Evolutionary conservation across 495 filamentous ascomycete genomes (phyloP), one percentile per base, ranked within the genome.

Genomic region (Penicillium mononematosum): DNA sequence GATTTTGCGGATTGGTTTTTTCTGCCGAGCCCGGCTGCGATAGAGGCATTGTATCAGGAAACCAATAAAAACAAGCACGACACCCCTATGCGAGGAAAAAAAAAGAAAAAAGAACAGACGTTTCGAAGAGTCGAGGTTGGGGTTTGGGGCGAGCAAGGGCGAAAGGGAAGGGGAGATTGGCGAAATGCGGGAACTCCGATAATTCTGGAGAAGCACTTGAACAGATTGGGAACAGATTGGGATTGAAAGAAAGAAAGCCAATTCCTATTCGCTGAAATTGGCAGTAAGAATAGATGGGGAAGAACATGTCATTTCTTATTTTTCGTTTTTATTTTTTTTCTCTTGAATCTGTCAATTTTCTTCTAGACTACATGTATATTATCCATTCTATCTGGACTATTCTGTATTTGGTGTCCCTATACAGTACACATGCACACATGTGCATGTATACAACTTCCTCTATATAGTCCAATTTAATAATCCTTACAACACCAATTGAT

Each of bases 1-100:
- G 49, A 76, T 76, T 65, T 78, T 79, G 45, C 74, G 75, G 64
- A 76, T 73, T 2, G 74, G 74, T 73, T 61, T 71, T 72, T 60
- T 77, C 75, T 43, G 73, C 70, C 44, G 64, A 71, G 54, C 64
- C 58, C 47, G 72, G 67, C 50, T 67, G 67, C 45, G 63, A 62
- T 36, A 66, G 55, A 58, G 70, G 64, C 75, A 77, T 77, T 64
- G 58, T 66, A 59, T 57, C 34, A 57, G 56, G 45, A 53, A 50
- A 24, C 39, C 17, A 29, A 56, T 52, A 48, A 36, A 41, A 58
- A 58, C 20, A 25, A 53, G 11, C 55, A 59, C 38, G 36, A 39
- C 36, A 39, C 36, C 36, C 31, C 31, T 34, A 34, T 39, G 36
- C 36, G n/a, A 39, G 9, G 5, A 24, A 24, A 24, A 39, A 17